Conservation (phyloP, 1,284 basidiomycete species). For the Rhodotorula sp. region DNA sequence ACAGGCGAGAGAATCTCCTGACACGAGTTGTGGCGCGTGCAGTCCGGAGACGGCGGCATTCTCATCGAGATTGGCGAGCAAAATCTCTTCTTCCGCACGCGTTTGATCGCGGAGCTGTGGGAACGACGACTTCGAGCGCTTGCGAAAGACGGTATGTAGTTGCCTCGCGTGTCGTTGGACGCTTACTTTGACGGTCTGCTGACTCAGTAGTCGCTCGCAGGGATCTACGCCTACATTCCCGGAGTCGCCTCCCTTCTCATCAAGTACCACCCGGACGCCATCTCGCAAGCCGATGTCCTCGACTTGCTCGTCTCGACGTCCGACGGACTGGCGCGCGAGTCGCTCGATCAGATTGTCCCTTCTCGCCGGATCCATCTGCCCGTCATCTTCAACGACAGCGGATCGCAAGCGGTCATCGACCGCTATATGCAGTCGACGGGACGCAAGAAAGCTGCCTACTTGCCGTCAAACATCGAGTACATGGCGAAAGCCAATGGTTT, state of each 20-base stretch:
- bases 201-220: background rate
- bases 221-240: constrained; percentile 50
- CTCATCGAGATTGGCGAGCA: constrained; percentile 61
- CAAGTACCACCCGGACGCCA: constrained; percentile 55
- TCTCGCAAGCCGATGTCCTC: constrained; percentile 54
- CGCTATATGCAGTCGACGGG: constrained; percentile 61
- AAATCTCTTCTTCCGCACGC: constrained; percentile 57
- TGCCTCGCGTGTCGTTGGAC: background rate
- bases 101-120: constrained; percentile 57
- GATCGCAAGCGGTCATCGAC: constrained; percentile 59
- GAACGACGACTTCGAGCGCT: constrained; percentile 52
- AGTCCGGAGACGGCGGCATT: constrained; percentile 61
- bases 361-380: constrained; percentile 62
- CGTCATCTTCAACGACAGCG: constrained; percentile 62
- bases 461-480: constrained; percentile 67
- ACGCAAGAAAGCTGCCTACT: constrained; percentile 59
- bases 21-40: background rate
- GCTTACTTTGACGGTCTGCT: too few species aligned
- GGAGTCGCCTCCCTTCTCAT: constrained; percentile 49
- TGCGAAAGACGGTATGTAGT: constrained; percentile 45
- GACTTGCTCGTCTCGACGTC: constrained; percentile 49
- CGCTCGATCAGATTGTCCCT: constrained; percentile 54
- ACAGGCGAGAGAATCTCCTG: too few species aligned
- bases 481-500: constrained; percentile 65
- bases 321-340: constrained; percentile 54